Evolutionary conservation across 108 stramenopile species (phyloP), one percentile per base, ranked within the genome.

Genomic region (Chaetoceros tenuissimus): DNA sequence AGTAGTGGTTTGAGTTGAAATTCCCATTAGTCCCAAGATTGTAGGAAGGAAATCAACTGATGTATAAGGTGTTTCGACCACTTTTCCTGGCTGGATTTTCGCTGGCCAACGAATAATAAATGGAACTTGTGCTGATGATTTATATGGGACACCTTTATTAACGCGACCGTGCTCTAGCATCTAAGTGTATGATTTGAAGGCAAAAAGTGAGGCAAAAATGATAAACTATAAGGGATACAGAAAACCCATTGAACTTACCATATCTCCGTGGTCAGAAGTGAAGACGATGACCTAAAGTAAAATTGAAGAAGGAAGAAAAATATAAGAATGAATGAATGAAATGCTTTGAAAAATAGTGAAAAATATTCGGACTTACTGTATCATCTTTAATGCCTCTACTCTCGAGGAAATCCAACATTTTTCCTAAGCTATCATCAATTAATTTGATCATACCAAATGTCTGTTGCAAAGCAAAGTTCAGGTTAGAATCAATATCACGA

Each of bases 201-300:
- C n/a, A n/a, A n/a, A n/a, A n/a, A n/a, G n/a, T n/a, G n/a, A n/a
- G n/a, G n/a, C n/a, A n/a, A n/a, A n/a, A n/a, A n/a, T n/a, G n/a
- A n/a, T n/a, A n/a, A n/a, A n/a, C n/a, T n/a, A n/a, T n/a, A n/a
- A n/a, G n/a, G n/a, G n/a, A n/a, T n/a, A n/a, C n/a, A n/a, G n/a
- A n/a, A n/a, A n/a, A n/a, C n/a, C n/a, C n/a, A n/a, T n/a, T n/a
- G n/a, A n/a, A n/a, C 34, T 13, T 13, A 40, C 13, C 13, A 10
- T 5, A 13, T 40, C 34, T 10, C 34, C 34, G 5, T n/a, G n/a
- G n/a, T n/a, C n/a, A n/a, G n/a, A n/a, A n/a, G n/a, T n/a, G n/a
- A n/a, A n/a, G n/a, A n/a, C 49, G 23, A 31, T 54, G 53, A 29
- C 27, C 53, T 18, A 25, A 54, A 7, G 53, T 54, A 22, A 54